These are phyloP conservation scores for Suhomyces atakaporum DNA, from an alignment of 1,139 yeast genomes.

Conservation along the genomic window DNA sequence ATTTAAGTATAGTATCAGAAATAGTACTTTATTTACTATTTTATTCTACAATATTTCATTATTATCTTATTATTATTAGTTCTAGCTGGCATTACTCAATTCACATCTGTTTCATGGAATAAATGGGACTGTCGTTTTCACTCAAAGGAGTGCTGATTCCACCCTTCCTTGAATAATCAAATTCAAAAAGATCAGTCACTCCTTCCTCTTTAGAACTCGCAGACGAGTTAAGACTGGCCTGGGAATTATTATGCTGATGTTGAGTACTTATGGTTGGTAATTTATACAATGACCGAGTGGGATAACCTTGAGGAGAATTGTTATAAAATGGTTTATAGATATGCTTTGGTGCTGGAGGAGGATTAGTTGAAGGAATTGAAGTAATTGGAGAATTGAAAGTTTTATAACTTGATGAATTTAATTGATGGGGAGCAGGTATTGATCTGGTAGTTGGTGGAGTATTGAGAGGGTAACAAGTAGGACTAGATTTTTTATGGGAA, in stretches of 20 bases:
- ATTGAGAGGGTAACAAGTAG: slow-evolving; percentile 6
- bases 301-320: slow-evolving; percentile 10
- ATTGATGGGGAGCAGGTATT: slow-evolving; percentile 15
- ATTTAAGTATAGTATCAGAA: no score
- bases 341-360: slow-evolving; percentile 9
- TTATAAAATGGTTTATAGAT: slow-evolving; percentile 12
- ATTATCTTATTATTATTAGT: no score
- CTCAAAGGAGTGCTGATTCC: slow-evolving; percentile 38
- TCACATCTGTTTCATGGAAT: slow-evolving; percentile 15
- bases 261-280: slow-evolving; percentile 11
- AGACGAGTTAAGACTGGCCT: slow-evolving; percentile 31
- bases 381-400: slow-evolving; percentile 13
- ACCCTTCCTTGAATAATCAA: slow-evolving; percentile 25
- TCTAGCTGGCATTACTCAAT: no score
- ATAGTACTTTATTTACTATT: no score
- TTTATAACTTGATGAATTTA: slow-evolving; percentile 9
- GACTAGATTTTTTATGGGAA: slow-evolving; percentile 10
- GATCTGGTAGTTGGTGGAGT: slow-evolving; percentile 14
- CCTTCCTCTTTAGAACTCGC: slow-evolving; percentile 25
- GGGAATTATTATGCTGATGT: slow-evolving; percentile 30
- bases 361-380: slow-evolving; percentile 6
- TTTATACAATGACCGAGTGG: slow-evolving; percentile 9
- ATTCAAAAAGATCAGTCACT: slow-evolving; percentile 30
- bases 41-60: no score
- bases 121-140: slow-evolving; percentile 33